Evolutionary conservation across 352 stramenopile species (phyloP).

Genomic region (Albugo laibachii): DNA sequence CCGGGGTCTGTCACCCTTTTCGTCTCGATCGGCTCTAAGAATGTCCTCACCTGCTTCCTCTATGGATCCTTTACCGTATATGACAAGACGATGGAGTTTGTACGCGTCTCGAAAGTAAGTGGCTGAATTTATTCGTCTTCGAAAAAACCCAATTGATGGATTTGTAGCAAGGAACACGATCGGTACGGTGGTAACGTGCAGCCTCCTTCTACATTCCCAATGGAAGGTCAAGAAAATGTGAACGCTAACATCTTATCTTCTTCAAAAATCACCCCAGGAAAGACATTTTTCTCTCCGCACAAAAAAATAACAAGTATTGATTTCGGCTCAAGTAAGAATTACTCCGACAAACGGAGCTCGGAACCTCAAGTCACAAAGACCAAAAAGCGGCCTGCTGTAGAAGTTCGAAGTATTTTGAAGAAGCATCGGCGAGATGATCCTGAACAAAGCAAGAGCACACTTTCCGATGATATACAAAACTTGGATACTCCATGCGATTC

Average conservation of each 20-base stretch:
- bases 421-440: too few relatives aligned
- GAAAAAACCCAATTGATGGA: too few relatives aligned
- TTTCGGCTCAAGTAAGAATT: not conserved
- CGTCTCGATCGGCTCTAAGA: constrained; percentile 6
- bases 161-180: too few relatives aligned
- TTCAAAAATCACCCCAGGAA: not conserved
- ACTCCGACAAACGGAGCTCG: too few relatives aligned
- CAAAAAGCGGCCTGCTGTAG: too few relatives aligned
- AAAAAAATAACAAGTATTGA: not conserved
- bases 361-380: too few relatives aligned
- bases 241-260: too few relatives aligned
- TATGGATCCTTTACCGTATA: constrained; percentile 11
- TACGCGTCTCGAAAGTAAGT: constrained; percentile 11
- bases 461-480: too few relatives aligned
- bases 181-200: too few relatives aligned
- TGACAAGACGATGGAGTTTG: constrained; percentile 40
- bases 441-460: too few relatives aligned
- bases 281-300: not conserved
- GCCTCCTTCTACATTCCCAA: not conserved
- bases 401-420: too few relatives aligned
- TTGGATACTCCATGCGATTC: too few relatives aligned
- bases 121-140: not conserved
- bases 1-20: not conserved
- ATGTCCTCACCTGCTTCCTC: constrained; percentile 13
- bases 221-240: not conserved